Percentiles rank a stretch among this genome's conserved stretches.
Evolutionary conservation across 805 yeast species (phyloP).

Genomic region (Nakazawaea laoshanensis): DNA sequence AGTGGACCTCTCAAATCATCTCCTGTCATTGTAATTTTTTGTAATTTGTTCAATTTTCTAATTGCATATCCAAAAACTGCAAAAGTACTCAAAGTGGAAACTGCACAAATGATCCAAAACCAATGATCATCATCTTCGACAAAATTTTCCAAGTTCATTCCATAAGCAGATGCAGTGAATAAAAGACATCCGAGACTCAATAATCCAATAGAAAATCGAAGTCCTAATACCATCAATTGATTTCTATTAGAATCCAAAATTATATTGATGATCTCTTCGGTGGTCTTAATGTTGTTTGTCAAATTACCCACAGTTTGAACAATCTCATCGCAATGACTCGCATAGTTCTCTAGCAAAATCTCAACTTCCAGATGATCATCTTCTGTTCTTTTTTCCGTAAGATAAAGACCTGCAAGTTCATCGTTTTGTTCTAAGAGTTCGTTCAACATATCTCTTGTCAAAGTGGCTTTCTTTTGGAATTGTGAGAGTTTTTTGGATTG

Average conservation of each 20-base stretch:
- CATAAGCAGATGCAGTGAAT: conserved; percentile 80
- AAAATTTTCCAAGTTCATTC: conserved; percentile 92
- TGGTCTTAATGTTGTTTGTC: conserved; percentile 76
- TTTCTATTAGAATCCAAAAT: conserved; percentile 91
- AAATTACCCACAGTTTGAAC: conserved; percentile 81
- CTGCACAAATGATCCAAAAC: conserved; percentile 40
- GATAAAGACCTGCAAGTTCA: conserved; percentile 70
- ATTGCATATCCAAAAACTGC: conserved; percentile 46
- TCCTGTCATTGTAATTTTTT: conserved; percentile 65
- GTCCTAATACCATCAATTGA: conserved; percentile 80
- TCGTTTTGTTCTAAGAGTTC: conserved; percentile 86
- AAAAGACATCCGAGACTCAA: conserved; percentile 76
- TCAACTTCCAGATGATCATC: conserved; percentile 85
- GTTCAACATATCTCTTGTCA: conserved; percentile 78
- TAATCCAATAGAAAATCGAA: conserved; percentile 76
- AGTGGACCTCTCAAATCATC: conserved; percentile 12
- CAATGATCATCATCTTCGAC: conserved; percentile 79
- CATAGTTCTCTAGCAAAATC: conserved; percentile 82
- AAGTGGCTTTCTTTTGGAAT: conserved; percentile 73
- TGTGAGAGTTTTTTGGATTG: conserved; percentile 80
- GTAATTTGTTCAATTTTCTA: conserved; percentile 52
- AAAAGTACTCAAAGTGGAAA: conserved; percentile 30
- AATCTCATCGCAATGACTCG: conserved; percentile 85
- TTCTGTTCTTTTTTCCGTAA: conserved; percentile 52
- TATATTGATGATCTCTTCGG: conserved; percentile 92